Conservation (phyloP, 1,139 yeast genomes). For the Martiniozyma asiatica region DNA sequence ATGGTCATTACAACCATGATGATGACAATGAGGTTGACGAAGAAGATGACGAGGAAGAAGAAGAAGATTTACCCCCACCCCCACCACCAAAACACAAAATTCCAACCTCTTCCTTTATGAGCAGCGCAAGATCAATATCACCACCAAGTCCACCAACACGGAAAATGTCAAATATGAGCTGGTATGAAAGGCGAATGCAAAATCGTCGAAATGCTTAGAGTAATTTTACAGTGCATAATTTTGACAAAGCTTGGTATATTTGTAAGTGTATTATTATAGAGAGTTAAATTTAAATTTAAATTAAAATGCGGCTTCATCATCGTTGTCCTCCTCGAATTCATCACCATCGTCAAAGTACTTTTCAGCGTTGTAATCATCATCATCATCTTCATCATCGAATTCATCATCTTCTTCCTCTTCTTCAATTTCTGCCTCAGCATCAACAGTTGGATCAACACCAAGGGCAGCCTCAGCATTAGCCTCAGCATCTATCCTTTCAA, state of each 20-base stretch:
- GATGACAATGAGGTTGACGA: constrained; percentile 4
- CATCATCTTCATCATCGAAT: constrained; percentile 66
- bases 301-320: constrained; percentile 59
- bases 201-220: constrained; percentile 5
- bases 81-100: constrained; percentile 19
- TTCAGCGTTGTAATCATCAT: constrained; percentile 75
- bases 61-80: constrained; percentile 12
- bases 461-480: no score
- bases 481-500: constrained; percentile 11
- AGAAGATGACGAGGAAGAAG: constrained; percentile 3
- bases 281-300: no score
- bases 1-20: background rate
- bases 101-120: constrained; percentile 12
- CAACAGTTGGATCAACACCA: no score
- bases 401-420: constrained; percentile 66
- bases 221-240: no score
- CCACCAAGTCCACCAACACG: no score
- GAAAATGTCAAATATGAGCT: constrained; percentile 7
- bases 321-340: constrained; percentile 38
- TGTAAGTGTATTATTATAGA: no score
- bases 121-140: no score
- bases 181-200: constrained; percentile 10
- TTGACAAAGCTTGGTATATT: no score
- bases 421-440: constrained; percentile 34
- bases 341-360: constrained; percentile 52